Percentiles rank a stretch among this genome's conserved stretches.
These are phyloP conservation scores for Starmerella vaccinii DNA, from an alignment of 805 yeast species.

Conservation along the genomic window DNA sequence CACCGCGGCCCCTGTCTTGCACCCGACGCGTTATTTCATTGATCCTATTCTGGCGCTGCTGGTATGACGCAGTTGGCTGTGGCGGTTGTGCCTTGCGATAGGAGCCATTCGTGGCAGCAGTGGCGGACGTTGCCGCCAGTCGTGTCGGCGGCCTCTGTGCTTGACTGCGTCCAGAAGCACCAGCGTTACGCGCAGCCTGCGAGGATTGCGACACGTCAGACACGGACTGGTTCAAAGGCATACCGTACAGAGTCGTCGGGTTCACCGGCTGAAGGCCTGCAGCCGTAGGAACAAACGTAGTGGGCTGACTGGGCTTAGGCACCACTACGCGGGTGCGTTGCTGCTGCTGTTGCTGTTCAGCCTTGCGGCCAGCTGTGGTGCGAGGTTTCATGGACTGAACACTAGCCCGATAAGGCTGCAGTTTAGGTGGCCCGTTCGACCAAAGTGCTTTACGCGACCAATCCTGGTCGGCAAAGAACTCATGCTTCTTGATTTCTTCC, in stretches of 20 bases:
- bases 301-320: neutral
- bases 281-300: slow-evolving; percentile 19
- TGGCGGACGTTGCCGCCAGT: neutral
- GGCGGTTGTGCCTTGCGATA: slow-evolving; percentile 12
- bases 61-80: slow-evolving; percentile 18
- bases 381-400: slow-evolving; percentile 24
- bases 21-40: slow-evolving; percentile 22
- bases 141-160: neutral
- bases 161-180: neutral
- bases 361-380: neutral
- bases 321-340: neutral
- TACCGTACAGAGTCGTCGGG: slow-evolving; percentile 23
- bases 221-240: slow-evolving; percentile 14
- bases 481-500: slow-evolving; percentile 49
- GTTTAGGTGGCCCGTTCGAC: slow-evolving; percentile 55
- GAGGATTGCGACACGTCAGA: neutral
- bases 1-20: slow-evolving; percentile 18
- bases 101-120: slow-evolving; percentile 20
- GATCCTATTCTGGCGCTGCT: slow-evolving; percentile 24
- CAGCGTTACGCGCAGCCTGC: neutral
- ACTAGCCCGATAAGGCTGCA: slow-evolving; percentile 40
- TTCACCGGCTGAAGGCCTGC: slow-evolving; percentile 22
- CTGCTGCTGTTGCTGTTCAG: slow-evolving; percentile 2
- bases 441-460: slow-evolving; percentile 68
- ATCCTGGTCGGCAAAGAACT: slow-evolving; percentile 57